Evolutionary conservation across 805 yeast species (phyloP), one percentile per base, ranked within the genome.

Genomic region (Schwanniomyces yamadae): DNA sequence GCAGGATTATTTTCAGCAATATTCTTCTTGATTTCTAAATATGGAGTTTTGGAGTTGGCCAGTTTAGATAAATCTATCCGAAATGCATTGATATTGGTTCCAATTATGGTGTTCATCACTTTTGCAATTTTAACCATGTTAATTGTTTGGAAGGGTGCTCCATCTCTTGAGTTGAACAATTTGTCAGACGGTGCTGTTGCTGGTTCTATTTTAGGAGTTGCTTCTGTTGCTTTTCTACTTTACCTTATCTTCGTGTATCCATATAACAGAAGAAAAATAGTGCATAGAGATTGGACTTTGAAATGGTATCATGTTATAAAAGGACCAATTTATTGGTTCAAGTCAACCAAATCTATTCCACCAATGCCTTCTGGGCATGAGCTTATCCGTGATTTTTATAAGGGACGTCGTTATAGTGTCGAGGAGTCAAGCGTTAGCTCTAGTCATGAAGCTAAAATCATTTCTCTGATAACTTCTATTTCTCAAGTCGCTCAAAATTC

Each of bases 91-190:
- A 25, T 68, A 6, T 53, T 78, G 28, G 78, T 79, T 44, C 90
- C 89, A 8, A 34, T 71, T 16, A 70, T 82, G 54, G 82, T 83
- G 14, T 81, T 75, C 45, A 52, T 67, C 24, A 74, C 86, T 16
- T 78, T 80, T 39, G 56, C 80, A 26, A 71, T 82, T 33, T 69
- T 84, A 49, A 80, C 89, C 40, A 82, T 84, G 84, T 71, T 82
- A 59, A 78, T 84, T 54, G 86, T 80, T 24, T 82, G 86, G 85
- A 82, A 84, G 57, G 90, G 89, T 49, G 82, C 90, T 37, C 88
- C 90, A 49, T 72, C 73, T 45, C 71, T 83, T 48, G 62, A 77
- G 18, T 66, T 84, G 50, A 67, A 76, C 44, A 52, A 76, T 6
- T 65, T 83, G 35, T 64, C 80, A 1, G 50, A 67, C 4, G 74